A percentile compares a stretch with the other conserved stretches of the same genome.
phyloP scores from a whole-genome alignment of 2,329 filamentous ascomycete species.

The Fusarium mangiferae region DNA sequence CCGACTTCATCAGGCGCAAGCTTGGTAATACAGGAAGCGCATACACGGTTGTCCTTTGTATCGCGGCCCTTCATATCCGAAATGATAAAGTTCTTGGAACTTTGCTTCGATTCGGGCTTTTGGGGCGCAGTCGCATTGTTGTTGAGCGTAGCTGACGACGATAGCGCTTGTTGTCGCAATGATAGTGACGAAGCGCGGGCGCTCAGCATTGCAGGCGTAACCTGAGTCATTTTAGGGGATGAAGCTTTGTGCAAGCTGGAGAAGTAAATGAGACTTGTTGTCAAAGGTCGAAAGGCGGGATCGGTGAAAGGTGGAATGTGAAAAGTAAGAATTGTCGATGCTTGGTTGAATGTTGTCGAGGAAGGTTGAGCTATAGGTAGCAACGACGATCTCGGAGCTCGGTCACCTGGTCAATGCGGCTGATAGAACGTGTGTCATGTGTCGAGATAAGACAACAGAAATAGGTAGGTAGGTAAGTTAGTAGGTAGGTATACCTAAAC shows the following conservation, averaged over 20 bases:
- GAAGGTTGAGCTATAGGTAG: conserved; percentile 8
- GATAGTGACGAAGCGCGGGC: conserved; percentile 58
- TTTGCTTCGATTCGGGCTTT: conserved; percentile 16
- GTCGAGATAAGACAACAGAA: neutral
- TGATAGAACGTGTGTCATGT: neutral
- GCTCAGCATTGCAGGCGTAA: conserved; percentile 57
- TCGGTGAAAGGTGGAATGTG: conserved; percentile 2
- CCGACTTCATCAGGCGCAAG: conserved; percentile 44
- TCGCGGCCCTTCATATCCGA: conserved; percentile 54
- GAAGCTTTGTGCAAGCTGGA: conserved; percentile 17
- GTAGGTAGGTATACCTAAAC: no score
- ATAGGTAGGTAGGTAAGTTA: no score
- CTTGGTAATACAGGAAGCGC: conserved; percentile 52
- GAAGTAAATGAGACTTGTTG: neutral
- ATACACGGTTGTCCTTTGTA: conserved; percentile 49
- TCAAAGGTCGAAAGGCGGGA: neutral
- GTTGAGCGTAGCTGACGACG: conserved; percentile 38
- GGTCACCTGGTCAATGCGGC: conserved; percentile 32
- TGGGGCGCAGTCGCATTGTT: conserved; percentile 45
- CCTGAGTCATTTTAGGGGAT: conserved; percentile 54
- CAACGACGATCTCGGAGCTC: conserved; percentile 28
- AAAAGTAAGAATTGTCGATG: neutral
- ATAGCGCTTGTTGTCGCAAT: conserved; percentile 54
- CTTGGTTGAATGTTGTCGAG: conserved; percentile 11
- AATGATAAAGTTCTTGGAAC: conserved; percentile 59